A percentile compares a stretch with the other conserved stretches of the same genome.
Conservation (phyloP, 345 rosid species). For the Fremontodendron californicum region DNA sequence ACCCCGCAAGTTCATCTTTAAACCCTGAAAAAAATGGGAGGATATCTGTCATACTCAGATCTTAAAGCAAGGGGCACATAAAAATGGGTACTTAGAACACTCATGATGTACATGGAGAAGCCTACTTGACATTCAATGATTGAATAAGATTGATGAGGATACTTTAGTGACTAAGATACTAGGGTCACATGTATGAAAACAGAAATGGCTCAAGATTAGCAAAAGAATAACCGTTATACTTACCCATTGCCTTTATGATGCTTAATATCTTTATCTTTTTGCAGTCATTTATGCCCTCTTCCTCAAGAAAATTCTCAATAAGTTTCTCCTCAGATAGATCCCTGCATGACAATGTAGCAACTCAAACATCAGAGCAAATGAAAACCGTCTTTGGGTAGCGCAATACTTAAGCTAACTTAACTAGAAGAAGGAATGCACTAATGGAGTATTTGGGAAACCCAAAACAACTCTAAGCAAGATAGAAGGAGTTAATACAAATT, state of each 20-base stretch:
- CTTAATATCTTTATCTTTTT: constrained; percentile 57
- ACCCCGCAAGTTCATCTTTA: constrained; percentile 62
- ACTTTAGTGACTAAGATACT: not conserved
- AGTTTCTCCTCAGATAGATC: constrained; percentile 63
- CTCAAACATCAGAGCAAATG: not conserved
- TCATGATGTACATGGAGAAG: not conserved
- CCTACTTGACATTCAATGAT: not conserved
- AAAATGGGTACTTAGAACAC: not conserved
- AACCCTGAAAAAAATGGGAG: constrained; percentile 51
- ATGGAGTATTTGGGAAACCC: not conserved
- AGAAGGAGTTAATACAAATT: not conserved
- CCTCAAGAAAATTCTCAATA: constrained; percentile 73
- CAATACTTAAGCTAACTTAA: not conserved
- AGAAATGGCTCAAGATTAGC: not conserved
- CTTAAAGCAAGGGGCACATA: not conserved
- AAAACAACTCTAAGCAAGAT: not conserved
- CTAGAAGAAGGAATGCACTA: not conserved
- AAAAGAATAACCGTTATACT: constrained; percentile 13
- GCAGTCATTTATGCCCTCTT: constrained; percentile 54
- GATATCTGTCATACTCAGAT: not conserved
- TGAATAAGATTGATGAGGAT: not conserved
- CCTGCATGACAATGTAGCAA: constrained; percentile 28
- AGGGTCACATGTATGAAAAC: not conserved
- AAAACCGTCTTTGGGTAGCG: not conserved
- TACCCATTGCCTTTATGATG: constrained; percentile 75